phyloP scores from a whole-genome alignment of 2,329 filamentous ascomycete species.

The Neonectria ditissima region DNA sequence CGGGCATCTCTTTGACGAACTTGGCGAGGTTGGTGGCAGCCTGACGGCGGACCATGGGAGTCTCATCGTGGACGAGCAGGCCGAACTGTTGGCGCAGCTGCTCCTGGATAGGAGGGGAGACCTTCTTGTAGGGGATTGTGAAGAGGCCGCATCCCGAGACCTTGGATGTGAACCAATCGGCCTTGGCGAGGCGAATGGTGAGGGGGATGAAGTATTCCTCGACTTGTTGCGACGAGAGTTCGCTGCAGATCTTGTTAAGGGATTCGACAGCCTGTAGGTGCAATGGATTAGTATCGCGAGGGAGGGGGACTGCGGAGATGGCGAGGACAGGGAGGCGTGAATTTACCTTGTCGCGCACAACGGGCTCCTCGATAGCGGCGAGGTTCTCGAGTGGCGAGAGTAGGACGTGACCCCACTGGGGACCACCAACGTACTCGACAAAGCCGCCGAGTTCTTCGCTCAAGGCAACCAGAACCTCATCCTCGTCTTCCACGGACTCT shows the following conservation, averaged over 20 bases:
- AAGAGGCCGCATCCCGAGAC: constrained; percentile 97
- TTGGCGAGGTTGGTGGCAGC: constrained; percentile 96
- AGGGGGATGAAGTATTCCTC: constrained; percentile 98
- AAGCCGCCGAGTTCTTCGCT: constrained; percentile 97
- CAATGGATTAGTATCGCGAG: constrained; percentile 16
- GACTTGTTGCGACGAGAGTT: constrained; percentile 90
- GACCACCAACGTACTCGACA: constrained; percentile 96
- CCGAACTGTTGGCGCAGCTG: constrained; percentile 92
- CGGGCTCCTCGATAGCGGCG: constrained; percentile 96
- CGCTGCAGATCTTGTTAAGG: constrained; percentile 97
- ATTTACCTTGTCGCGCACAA: constrained; percentile 94
- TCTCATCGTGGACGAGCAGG: constrained; percentile 96
- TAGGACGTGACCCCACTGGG: constrained; percentile 94
- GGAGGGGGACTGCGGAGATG: not conserved
- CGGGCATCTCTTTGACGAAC: constrained; percentile 97
- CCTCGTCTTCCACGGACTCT: constrained; percentile 99
- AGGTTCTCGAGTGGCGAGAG: constrained; percentile 97
- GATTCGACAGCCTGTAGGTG: constrained; percentile 88
- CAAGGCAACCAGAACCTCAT: constrained; percentile 95
- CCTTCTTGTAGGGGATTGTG: constrained; percentile 92
- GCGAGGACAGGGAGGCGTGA: constrained; percentile 36
- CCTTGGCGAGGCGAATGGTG: constrained; percentile 94
- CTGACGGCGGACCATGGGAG: constrained; percentile 97
- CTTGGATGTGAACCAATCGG: constrained; percentile 99
- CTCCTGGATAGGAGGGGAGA: constrained; percentile 88